phyloP scores from a whole-genome alignment of 2,329 filamentous ascomycete genomes.

The Neodidymelliopsis sp. region DNA sequence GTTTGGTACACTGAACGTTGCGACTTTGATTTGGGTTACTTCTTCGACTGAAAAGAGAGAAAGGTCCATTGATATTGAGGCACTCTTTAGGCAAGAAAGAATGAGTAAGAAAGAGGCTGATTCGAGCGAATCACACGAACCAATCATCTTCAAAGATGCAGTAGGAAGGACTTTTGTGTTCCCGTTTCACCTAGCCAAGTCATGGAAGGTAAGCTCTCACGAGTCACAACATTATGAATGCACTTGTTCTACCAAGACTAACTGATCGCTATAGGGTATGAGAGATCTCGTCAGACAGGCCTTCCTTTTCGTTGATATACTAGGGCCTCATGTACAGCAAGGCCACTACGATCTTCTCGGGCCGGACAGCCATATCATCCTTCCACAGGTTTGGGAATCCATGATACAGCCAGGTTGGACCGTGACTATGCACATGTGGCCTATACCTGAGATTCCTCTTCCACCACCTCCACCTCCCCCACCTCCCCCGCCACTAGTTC shows the following conservation, averaged over 20 bases:
- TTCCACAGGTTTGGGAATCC: slow-evolving; percentile 58
- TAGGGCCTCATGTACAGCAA: slow-evolving; percentile 55
- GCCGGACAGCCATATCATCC: slow-evolving; percentile 58
- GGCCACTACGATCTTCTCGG: slow-evolving; percentile 58
- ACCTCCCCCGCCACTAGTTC: slow-evolving; percentile 19
- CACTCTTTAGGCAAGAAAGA: no score
- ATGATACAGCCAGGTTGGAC: slow-evolving; percentile 58
- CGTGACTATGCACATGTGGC: slow-evolving; percentile 60
- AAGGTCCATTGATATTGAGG: no score
- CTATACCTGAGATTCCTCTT: slow-evolving; percentile 48
- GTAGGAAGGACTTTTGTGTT: slow-evolving; percentile 42
- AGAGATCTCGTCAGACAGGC: slow-evolving; percentile 59
- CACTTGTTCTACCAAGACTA: slow-evolving; percentile 65
- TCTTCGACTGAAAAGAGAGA: no score
- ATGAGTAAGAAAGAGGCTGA: no score
- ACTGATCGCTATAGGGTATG: slow-evolving; percentile 66
- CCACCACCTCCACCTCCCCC: slow-evolving; percentile 22
- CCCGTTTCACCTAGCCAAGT: slow-evolving; percentile 38
- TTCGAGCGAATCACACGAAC: no score
- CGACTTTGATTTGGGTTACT: no score
- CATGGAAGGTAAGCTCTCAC: slow-evolving; percentile 62
- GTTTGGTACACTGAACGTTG: no score
- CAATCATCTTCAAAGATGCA: slow-evolving; percentile 44
- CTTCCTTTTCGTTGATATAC: slow-evolving; percentile 56
- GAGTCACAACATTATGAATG: neutral